Evolutionary conservation across 2,329 filamentous ascomycete genomes (phyloP).

Genomic region (Nemania serpens): DNA sequence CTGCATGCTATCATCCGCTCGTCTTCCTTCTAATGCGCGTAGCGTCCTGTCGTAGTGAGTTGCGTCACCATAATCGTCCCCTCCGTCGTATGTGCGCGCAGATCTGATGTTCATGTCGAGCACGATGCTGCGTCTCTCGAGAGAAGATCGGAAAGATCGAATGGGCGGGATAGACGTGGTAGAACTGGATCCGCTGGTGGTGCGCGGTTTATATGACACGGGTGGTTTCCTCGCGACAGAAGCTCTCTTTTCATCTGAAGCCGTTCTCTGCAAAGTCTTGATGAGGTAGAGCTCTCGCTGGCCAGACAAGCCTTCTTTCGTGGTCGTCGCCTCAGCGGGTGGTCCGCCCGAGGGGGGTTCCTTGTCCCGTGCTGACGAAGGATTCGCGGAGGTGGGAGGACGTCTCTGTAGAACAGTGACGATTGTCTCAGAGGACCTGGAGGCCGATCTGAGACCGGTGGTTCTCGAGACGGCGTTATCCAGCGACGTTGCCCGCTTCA

Average conservation of each 20-base stretch:
- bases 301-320: conserved; percentile 45
- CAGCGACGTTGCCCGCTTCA: conserved; percentile 47
- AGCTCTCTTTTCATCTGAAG: conserved; percentile 55
- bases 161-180: conserved; percentile 55
- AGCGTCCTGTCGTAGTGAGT: conserved; percentile 56
- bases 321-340: conserved; percentile 38
- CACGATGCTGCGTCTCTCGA: conserved; percentile 58
- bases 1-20: conserved; percentile 45
- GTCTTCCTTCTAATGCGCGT: conserved; percentile 55
- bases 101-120: conserved; percentile 57
- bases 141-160: conserved; percentile 60
- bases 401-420: conserved; percentile 45
- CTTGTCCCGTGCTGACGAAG: conserved; percentile 2
- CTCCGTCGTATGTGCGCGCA: conserved; percentile 49
- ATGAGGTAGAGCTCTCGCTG: conserved; percentile 55
- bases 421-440: conserved; percentile 38
- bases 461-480: conserved; percentile 32
- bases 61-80: conserved; percentile 49
- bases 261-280: conserved; percentile 49
- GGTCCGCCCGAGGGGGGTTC: conserved; percentile 16
- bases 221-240: conserved; percentile 51
- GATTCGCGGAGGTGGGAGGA: conserved; percentile 37
- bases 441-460: conserved; percentile 35
- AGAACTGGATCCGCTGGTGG: conserved; percentile 38
- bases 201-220: conserved; percentile 54